These are phyloP conservation scores for Dioscorea cayenensis DNA, from an alignment of 116 monocot genomes.

Conservation along the genomic window DNA sequence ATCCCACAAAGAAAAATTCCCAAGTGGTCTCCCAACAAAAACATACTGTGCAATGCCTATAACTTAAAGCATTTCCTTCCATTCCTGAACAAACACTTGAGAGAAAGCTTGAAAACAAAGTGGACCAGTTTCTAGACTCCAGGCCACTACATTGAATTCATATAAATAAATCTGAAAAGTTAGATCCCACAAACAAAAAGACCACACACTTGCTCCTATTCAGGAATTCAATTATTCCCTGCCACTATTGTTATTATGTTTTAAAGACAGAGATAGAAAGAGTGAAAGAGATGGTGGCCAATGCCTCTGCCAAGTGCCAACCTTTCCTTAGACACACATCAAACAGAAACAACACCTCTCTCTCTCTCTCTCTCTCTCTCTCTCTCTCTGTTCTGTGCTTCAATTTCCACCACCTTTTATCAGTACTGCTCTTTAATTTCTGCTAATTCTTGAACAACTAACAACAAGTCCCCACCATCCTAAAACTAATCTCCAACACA, in stretches of 20 bases:
- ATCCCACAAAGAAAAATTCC: not conserved
- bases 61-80: not conserved
- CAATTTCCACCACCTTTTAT: constrained; percentile 1
- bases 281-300: constrained; percentile 7
- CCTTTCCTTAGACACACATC: not conserved
- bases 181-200: constrained; percentile 24
- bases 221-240: constrained; percentile 28
- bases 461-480: not conserved
- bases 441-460: not conserved
- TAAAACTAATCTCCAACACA: constrained; percentile 10
- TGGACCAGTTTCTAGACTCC: constrained; percentile 18
- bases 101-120: constrained; percentile 8
- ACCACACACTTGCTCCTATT: constrained; percentile 17
- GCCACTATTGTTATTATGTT: constrained; percentile 22
- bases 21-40: constrained; percentile 1
- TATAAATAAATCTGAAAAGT: constrained; percentile 16
- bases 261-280: constrained; percentile 21
- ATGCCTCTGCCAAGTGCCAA: not conserved
- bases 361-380: constrained; percentile 1
- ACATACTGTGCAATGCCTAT: not conserved
- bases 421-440: not conserved
- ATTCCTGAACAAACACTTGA: not conserved
- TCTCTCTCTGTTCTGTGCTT: not conserved
- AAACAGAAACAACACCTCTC: constrained; percentile 6
- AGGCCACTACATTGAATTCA: constrained; percentile 10